These are phyloP conservation scores for Ganoderma sinense DNA, from an alignment of 1,284 basidiomycete genomes.

Conservation along the genomic window DNA sequence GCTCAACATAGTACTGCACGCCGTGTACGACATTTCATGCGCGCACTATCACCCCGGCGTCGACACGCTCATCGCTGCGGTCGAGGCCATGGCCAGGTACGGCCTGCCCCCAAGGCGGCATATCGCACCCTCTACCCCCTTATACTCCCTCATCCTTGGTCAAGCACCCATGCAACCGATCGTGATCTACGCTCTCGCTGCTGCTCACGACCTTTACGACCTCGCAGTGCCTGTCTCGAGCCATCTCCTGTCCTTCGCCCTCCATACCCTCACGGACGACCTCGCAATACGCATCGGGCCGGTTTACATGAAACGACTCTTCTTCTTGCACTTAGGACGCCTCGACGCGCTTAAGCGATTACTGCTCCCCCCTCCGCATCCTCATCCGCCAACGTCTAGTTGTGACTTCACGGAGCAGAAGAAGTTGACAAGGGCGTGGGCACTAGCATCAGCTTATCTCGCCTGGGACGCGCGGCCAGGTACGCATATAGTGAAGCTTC, in stretches of 20 bases:
- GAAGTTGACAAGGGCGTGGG: constrained; percentile 49
- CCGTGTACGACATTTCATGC: constrained; percentile 44
- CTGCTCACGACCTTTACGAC: constrained; percentile 41
- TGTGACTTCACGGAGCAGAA: constrained; percentile 50
- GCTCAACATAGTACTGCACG: constrained; percentile 47
- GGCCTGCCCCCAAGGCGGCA: constrained; percentile 38
- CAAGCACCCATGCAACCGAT: constrained; percentile 46
- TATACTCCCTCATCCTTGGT: constrained; percentile 42
- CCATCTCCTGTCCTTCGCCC: constrained; percentile 44
- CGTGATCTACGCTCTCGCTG: constrained; percentile 45
- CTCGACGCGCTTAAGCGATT: constrained; percentile 48
- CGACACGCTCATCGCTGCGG: constrained; percentile 41
- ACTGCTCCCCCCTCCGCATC: constrained; percentile 46
- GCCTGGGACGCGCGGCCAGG: constrained; percentile 49
- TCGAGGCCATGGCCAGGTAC: constrained; percentile 42
- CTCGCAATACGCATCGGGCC: constrained; percentile 44
- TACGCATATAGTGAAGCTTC: constrained; percentile 25
- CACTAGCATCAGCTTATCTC: constrained; percentile 47
- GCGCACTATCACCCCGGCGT: constrained; percentile 45
- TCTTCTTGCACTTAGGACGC: constrained; percentile 51
- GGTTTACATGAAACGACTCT: constrained; percentile 46
- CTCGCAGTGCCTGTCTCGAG: constrained; percentile 46
- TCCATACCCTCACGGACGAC: constrained; percentile 44
- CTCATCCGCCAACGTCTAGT: constrained; percentile 43
- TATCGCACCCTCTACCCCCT: constrained; percentile 36